Evolutionary conservation across 1,139 yeast genomes (phyloP).

Genomic region (Saccharomyces pastorianus): DNA sequence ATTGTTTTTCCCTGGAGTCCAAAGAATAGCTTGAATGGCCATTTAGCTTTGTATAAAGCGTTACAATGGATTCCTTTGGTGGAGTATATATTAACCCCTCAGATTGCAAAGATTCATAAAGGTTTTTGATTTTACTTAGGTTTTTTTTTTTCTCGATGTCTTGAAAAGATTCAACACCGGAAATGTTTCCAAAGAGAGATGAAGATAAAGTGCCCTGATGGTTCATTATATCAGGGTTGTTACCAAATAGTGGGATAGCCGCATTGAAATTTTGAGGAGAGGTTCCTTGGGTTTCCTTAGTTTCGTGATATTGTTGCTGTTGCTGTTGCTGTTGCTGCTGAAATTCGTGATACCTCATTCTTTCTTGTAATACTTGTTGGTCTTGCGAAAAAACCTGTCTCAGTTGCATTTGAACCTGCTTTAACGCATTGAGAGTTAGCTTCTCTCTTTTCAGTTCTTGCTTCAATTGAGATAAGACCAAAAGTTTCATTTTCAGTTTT

Average conservation of each 20-base stretch:
- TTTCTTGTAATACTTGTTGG: conserved; percentile 26
- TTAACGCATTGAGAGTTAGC: conserved; percentile 35
- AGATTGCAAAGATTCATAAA: conserved; percentile 21
- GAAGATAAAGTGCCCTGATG: conserved; percentile 10
- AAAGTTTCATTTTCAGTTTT: conserved; percentile 33
- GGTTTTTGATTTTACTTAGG: conserved; percentile 15
- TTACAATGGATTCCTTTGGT: conserved; percentile 24
- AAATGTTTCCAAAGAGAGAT: conserved; percentile 20
- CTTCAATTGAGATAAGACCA: conserved; percentile 32
- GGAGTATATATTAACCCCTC: conserved; percentile 23
- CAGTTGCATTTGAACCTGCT: conserved; percentile 38
- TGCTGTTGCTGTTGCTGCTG: conserved; percentile 17
- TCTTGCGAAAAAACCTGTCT: conserved; percentile 32
- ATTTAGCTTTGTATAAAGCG: conserved; percentile 20
- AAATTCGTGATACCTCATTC: conserved; percentile 20
- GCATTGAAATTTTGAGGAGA: conserved; percentile 7
- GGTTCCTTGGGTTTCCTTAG: not conserved
- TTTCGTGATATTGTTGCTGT: conserved; percentile 8
- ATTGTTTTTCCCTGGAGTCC: conserved; percentile 4
- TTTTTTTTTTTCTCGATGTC: conserved; percentile 16
- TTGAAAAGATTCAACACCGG: conserved; percentile 12
- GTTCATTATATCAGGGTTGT: conserved; percentile 2
- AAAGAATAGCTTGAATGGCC: conserved; percentile 7
- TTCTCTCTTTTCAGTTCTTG: conserved; percentile 31
- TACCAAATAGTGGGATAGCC: conserved; percentile 20